Conservation (phyloP, 441 rosid genomes). For the Daphne laureola region DNA sequence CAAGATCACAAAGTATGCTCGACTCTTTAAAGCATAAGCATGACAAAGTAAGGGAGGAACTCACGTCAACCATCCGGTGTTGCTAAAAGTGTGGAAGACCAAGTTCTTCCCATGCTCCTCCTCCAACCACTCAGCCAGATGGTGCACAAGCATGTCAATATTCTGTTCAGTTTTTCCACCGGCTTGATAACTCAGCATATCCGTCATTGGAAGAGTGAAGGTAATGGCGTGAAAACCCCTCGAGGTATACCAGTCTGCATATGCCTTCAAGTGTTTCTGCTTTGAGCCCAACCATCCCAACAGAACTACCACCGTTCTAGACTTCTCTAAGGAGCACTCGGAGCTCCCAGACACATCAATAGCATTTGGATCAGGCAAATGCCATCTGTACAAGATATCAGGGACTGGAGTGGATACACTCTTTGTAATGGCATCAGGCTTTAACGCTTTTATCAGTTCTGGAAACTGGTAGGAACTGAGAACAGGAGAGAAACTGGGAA, state of each 20-base stretch:
- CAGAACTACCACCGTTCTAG: constrained; percentile 81
- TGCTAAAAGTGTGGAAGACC: constrained; percentile 97
- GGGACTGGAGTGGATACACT: constrained; percentile 32
- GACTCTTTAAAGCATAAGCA: background rate
- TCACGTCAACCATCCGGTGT: constrained; percentile 96
- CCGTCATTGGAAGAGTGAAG: constrained; percentile 82
- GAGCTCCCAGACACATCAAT: constrained; percentile 46
- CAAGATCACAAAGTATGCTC: background rate
- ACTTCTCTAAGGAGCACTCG: constrained; percentile 50
- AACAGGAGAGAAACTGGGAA: constrained; percentile 22
- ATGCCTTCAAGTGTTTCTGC: constrained; percentile 86
- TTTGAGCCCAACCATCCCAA: constrained; percentile 97
- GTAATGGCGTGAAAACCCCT: constrained; percentile 90
- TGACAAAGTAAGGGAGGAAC: constrained; percentile 12
- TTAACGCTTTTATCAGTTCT: constrained; percentile 57
- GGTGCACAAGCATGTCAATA: constrained; percentile 72
- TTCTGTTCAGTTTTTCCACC: constrained; percentile 90
- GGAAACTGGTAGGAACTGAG: constrained; percentile 54
- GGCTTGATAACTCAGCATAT: constrained; percentile 73
- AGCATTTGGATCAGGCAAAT: constrained; percentile 62
- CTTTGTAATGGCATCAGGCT: constrained; percentile 28
- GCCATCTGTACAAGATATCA: constrained; percentile 81
- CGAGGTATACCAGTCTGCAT: constrained; percentile 88
- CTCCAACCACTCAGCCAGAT: constrained; percentile 87
- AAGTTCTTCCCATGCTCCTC: constrained; percentile 73